These are phyloP conservation scores for Backusella tarrabulga DNA, from an alignment of 192 early-diverging fungal species.

Conservation along the genomic window DNA sequence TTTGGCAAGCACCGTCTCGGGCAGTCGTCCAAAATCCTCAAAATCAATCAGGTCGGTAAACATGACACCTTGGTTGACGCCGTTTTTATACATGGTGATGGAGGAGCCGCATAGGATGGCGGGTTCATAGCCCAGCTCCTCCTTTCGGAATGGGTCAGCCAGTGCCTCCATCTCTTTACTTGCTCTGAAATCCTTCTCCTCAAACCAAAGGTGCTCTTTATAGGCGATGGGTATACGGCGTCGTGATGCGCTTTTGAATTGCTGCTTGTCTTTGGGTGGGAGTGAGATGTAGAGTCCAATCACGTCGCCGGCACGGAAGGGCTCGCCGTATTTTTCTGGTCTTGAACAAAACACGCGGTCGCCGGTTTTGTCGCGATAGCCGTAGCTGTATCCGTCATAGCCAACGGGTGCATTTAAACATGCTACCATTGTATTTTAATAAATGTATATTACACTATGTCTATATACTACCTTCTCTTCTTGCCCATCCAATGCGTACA, in stretches of 20 bases:
- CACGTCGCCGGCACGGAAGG: constrained; percentile 61
- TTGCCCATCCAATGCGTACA: constrained; percentile 63
- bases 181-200: constrained; percentile 53
- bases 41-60: constrained; percentile 50
- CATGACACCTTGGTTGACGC: constrained; percentile 54
- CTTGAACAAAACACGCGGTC: constrained; percentile 58
- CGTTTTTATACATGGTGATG: constrained; percentile 66
- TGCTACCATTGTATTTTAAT: constrained; percentile 22
- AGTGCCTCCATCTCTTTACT: constrained; percentile 51
- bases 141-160: constrained; percentile 36
- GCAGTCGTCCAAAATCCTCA: constrained; percentile 32
- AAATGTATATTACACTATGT: neutral
- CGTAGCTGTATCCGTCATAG: constrained; percentile 66
- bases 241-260: constrained; percentile 42
- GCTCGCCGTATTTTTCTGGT: constrained; percentile 48
- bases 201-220: constrained; percentile 54
- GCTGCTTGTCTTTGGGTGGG: constrained; percentile 36
- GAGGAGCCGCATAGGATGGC: constrained; percentile 51
- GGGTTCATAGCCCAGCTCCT: neutral
- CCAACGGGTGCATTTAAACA: constrained; percentile 63
- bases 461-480: constrained; percentile 53
- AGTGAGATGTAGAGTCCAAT: constrained; percentile 61
- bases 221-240: constrained; percentile 50
- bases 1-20: constrained; percentile 12
- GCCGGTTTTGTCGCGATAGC: constrained; percentile 60